phyloP scores from a whole-genome alignment of 257 asterid species.

The Orobanche coerulescens region DNA sequence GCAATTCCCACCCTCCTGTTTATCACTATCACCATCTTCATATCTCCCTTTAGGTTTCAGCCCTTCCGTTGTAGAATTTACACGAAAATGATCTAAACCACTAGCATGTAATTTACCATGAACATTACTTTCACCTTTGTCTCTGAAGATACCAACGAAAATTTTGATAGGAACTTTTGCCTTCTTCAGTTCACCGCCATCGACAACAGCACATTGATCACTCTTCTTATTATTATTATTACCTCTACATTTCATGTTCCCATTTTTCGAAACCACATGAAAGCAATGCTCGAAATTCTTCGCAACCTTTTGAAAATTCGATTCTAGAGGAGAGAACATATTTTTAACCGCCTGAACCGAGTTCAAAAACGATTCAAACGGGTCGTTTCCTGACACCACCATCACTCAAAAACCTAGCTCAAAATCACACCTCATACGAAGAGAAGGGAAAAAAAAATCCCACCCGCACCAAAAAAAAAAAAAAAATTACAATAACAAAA shows the following conservation, averaged over 20 bases:
- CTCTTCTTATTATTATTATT: conserved; percentile 29
- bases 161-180: conserved; percentile 48
- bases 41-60: conserved; percentile 52
- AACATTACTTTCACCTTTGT: conserved; percentile 39
- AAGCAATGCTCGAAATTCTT: conserved; percentile 76
- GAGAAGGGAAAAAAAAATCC: conserved; percentile 13
- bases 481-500: conserved; percentile 18
- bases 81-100: conserved; percentile 23
- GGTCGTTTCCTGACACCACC: conserved; percentile 72
- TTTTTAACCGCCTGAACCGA: conserved; percentile 67
- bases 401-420: conserved; percentile 50
- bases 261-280: conserved; percentile 42
- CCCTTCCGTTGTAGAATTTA: conserved; percentile 35
- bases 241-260: conserved; percentile 19
- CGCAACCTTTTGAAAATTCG: conserved; percentile 58
- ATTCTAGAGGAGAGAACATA: conserved; percentile 69
- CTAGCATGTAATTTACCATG: conserved; percentile 17
- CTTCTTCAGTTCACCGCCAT: conserved; percentile 38
- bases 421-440: conserved; percentile 31
- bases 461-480: conserved; percentile 16
- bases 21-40: conserved; percentile 34
- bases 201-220: conserved; percentile 25
- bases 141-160: conserved; percentile 49
- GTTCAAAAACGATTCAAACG: conserved; percentile 70
- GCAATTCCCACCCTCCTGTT: conserved; percentile 50